phyloP scores from a whole-genome alignment of 108 stramenopile genomes.

The Conticribra weissflogii region DNA sequence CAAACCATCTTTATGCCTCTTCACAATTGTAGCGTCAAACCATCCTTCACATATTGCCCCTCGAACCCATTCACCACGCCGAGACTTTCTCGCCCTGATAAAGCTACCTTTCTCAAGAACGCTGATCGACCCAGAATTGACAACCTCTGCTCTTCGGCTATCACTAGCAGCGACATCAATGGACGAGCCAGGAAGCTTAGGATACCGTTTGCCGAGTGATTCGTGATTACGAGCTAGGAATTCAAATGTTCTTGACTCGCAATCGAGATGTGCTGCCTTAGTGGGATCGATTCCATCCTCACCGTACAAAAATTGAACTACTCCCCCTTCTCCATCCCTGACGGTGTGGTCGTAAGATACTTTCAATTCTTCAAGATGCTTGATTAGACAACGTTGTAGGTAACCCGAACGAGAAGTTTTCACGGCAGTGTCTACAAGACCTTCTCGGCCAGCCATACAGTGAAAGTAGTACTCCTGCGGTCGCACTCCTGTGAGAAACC shows the following conservation, averaged over 20 bases:
- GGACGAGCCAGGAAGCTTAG: constrained; percentile 58
- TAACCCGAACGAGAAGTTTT: constrained; percentile 99
- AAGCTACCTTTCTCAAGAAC: constrained; percentile 58
- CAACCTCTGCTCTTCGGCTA: constrained; percentile 38
- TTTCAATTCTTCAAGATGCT: constrained; percentile 96
- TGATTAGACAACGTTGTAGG: constrained; percentile 98
- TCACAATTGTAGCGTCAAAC: constrained; percentile 76
- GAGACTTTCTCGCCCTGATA: constrained; percentile 67
- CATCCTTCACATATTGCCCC: constrained; percentile 87
- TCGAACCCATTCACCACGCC: constrained; percentile 71
- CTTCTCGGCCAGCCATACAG: constrained; percentile 99
- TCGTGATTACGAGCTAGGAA: constrained; percentile 90
- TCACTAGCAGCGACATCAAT: constrained; percentile 70
- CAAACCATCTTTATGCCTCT: constrained; percentile 52
- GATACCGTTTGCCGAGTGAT: constrained; percentile 68
- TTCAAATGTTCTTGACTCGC: constrained; percentile 75
- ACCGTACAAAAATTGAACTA: constrained; percentile 99
- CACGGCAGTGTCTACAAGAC: constrained; percentile 95
- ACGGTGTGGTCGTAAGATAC: constrained; percentile 98
- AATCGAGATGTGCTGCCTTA: constrained; percentile 86
- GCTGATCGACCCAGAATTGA: constrained; percentile 25
- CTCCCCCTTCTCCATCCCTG: constrained; percentile 95
- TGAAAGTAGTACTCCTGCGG: constrained; percentile 99
- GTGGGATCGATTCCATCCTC: constrained; percentile 98
- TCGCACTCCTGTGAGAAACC: constrained; percentile 97